Evolutionary conservation across 2,329 filamentous ascomycete genomes (phyloP).

Genomic region (Bipolaris oryzae): DNA sequence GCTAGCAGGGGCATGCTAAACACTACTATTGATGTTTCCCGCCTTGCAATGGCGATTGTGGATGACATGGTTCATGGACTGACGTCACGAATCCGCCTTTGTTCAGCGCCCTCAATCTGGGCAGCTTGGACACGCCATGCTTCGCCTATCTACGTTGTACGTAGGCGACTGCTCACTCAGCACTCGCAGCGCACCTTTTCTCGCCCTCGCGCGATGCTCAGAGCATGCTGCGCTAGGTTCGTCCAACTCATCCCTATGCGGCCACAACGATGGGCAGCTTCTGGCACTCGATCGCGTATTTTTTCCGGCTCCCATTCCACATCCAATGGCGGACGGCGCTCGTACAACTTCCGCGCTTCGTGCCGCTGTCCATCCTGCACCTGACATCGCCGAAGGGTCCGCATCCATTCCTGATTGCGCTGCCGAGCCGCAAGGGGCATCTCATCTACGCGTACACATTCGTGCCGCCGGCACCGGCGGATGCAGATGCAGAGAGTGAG

Average conservation of each 20-base stretch:
- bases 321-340: slow-evolving; percentile 47
- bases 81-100: slow-evolving; percentile 12
- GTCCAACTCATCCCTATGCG: not conserved
- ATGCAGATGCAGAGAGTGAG: slow-evolving; percentile 30
- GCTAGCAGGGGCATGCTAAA: not conserved
- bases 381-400: slow-evolving; percentile 50
- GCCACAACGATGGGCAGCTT: slow-evolving; percentile 38
- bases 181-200: slow-evolving; percentile 1
- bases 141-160: not conserved
- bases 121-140: slow-evolving; percentile 5
- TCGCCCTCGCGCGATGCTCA: slow-evolving; percentile 10
- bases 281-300: slow-evolving; percentile 41
- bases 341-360: slow-evolving; percentile 47
- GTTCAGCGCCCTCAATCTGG: slow-evolving; percentile 13
- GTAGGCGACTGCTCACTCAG: slow-evolving; percentile 12
- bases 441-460: slow-evolving; percentile 52
- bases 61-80: slow-evolving; percentile 2
- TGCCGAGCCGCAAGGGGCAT: slow-evolving; percentile 48
- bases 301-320: slow-evolving; percentile 42
- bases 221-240: too few relatives aligned
- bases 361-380: slow-evolving; percentile 46
- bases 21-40: slow-evolving; percentile 3
- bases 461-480: slow-evolving; percentile 46
- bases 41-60: not conserved
- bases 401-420: slow-evolving; percentile 50